Percentiles rank a stretch among this genome's conserved stretches.
Evolutionary conservation across 768 basidiomycete species (phyloP).

Genomic region (Ramaria rubella): DNA sequence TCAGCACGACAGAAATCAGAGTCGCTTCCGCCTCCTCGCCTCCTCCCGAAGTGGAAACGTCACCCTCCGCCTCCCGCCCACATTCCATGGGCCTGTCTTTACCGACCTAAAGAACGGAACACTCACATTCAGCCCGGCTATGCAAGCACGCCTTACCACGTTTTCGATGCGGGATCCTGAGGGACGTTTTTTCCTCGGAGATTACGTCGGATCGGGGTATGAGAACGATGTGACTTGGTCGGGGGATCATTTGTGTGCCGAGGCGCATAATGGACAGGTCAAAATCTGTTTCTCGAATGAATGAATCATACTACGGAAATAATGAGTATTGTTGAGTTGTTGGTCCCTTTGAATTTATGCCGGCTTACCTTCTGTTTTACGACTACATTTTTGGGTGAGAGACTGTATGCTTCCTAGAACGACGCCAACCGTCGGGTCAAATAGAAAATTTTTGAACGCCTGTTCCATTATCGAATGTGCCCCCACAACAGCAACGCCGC

Average conservation of each 20-base stretch:
- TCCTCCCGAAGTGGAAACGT: not conserved
- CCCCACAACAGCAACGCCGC: no score
- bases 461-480: no score
- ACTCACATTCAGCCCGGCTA: not conserved
- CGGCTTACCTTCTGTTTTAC: no score
- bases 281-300: conserved; percentile 35
- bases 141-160: conserved; percentile 3
- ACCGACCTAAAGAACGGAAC: not conserved
- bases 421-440: no score
- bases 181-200: conserved; percentile 6
- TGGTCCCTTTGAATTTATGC: no score
- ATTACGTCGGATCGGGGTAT: conserved; percentile 1
- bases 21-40: conserved; percentile 3
- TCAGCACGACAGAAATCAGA: not conserved
- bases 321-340: not conserved
- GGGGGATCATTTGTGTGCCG: conserved; percentile 35
- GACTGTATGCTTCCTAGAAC: no score
- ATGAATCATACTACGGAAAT: not conserved
- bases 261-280: conserved; percentile 32
- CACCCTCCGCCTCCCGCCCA: not conserved
- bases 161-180: not conserved
- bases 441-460: no score
- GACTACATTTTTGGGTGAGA: no score
- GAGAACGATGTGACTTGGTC: conserved; percentile 25
- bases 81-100: conserved; percentile 3